Base-by-base conservation (phyloP, 202 grass and related monocot genomes). In the Setaria italica region DNA sequence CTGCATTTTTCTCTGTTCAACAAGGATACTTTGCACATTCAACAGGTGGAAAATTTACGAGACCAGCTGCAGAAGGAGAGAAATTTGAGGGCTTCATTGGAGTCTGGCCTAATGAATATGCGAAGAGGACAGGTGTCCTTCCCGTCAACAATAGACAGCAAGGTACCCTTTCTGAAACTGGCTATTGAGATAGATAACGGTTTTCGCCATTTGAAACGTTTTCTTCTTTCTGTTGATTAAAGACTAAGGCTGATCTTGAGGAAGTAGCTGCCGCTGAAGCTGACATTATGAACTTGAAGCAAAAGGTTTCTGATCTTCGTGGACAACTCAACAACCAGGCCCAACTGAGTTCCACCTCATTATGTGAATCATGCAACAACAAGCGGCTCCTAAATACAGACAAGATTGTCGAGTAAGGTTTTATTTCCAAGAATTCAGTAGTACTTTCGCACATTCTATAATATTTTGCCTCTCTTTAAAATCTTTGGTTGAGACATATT, bases 291-390 rank as follows among this genome's bases (percentile, higher is more conserved):
- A 93, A 82, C 62, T 90, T 95, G 71, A 98, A 98, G 85, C 91
- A 98, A 85, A 98, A 98, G 81, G 89, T 93, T 83, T 78, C 84
- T 91, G 92, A 95, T 87, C 87, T 98, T 48, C 90, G 85, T 54
- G 93, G 92, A 58, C 92, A 95, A 85, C 82, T 93, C 65, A 90
- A 86, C 88, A 74, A 76, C 81, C 85, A 90, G 67, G 75, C 70
- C 66, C 87, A 90, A 72, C 48, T 89, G 78, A 91, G 72, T 74
- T 84, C 81, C 85, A 78, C 65, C 81, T 88, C 77, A 4, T 87
- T 98, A 70, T 94, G 95, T 87, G 92, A 98, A 86, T 93, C 93
- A 87, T 98, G 95, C 87, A 88, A 89, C 87, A 91, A 88, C 79
- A 90, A 90, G 82, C 75, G 34, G 57, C 51, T 91, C 67, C 65